Conservation (phyloP, 192 early-diverging fungal species). For the Coemansia asiatica region DNA sequence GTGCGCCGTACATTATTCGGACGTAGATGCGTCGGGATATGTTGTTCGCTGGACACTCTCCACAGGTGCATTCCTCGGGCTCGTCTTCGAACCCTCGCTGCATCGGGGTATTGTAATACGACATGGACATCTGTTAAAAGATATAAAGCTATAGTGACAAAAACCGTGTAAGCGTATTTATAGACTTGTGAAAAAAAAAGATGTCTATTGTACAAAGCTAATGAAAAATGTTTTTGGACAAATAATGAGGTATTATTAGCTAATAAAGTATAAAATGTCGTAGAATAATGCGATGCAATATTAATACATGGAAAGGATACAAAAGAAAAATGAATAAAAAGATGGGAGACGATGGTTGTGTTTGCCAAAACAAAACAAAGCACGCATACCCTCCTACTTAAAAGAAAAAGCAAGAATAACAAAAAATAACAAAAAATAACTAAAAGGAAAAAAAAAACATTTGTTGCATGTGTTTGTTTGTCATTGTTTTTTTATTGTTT, state of each 20-base stretch:
- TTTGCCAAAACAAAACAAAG: not conserved
- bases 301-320: not conserved
- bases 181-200: too few relatives aligned
- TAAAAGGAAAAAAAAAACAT: not conserved
- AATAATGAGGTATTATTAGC: not conserved
- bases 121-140: slow-evolving; percentile 16
- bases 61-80: slow-evolving; percentile 26
- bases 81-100: not conserved
- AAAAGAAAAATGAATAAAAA: slow-evolving; percentile 4
- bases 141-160: not conserved
- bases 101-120: slow-evolving; percentile 4
- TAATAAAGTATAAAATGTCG: not conserved
- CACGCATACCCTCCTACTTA: not conserved
- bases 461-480: not conserved
- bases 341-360: not conserved
- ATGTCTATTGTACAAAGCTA: too few relatives aligned
- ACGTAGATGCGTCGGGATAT: slow-evolving; percentile 25
- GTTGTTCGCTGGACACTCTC: slow-evolving; percentile 25
- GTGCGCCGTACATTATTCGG: slow-evolving; percentile 39
- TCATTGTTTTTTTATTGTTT: not conserved
- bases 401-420: not conserved
- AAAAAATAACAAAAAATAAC: not conserved
- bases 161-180: not conserved
- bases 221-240: too few relatives aligned
- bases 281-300: slow-evolving; percentile 5